Conservation (phyloP, 352 stramenopile genomes). For the Phytopythium ostracodes region DNA sequence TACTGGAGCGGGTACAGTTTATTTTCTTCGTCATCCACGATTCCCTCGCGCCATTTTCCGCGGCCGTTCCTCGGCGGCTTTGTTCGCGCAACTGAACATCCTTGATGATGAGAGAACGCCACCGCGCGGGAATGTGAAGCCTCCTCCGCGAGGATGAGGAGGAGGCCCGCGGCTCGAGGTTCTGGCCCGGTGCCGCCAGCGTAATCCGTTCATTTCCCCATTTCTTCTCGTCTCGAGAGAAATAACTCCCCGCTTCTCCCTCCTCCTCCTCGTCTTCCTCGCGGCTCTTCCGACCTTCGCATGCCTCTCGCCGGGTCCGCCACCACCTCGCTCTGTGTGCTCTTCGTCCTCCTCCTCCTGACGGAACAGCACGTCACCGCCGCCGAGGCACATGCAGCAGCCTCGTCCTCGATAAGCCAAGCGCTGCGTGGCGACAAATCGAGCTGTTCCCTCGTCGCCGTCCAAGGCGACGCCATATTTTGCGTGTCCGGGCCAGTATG, state of each 20-base stretch:
- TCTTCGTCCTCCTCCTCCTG: constrained; percentile 12
- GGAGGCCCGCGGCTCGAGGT: too few relatives aligned
- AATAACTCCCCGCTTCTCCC: neutral
- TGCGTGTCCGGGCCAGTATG: neutral
- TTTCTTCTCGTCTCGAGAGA: constrained; percentile 8
- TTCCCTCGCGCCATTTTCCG: neutral
- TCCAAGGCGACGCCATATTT: neutral
- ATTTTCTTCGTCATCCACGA: neutral
- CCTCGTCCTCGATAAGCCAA: neutral
- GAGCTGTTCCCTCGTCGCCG: neutral
- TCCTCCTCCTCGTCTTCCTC: neutral
- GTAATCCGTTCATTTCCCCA: neutral
- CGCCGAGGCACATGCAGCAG: constrained; percentile 4
- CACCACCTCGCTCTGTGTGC: constrained; percentile 11
- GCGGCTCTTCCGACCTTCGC: constrained; percentile 2
- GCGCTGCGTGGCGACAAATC: neutral
- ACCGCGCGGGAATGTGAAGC: neutral
- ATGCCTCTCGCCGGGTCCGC: constrained; percentile 12
- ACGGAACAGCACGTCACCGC: constrained; percentile 5
- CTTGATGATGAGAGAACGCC: neutral
- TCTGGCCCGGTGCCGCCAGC: neutral
- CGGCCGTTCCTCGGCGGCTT: neutral
- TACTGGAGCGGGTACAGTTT: neutral
- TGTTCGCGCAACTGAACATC: neutral
- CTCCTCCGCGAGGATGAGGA: neutral